Evolutionary conservation across 768 basidiomycete species (phyloP).

Genomic region (Podaxis rugospora): DNA sequence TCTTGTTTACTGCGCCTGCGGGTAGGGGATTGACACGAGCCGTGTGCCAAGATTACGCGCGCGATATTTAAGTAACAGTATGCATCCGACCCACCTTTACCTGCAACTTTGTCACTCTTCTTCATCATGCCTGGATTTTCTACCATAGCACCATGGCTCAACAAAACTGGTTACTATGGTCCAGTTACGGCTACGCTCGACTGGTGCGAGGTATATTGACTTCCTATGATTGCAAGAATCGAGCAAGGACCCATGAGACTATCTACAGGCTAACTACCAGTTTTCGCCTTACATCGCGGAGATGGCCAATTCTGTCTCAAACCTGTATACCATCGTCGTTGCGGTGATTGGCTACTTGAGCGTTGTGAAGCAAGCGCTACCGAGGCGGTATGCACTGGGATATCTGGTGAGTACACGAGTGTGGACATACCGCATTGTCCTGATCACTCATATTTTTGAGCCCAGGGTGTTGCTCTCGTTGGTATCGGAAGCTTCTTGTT

Average conservation of each 20-base stretch:
- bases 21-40: not conserved
- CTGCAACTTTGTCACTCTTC: slow-evolving; percentile 2
- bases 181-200: slow-evolving; percentile 67
- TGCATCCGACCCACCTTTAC: not conserved
- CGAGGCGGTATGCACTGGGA: slow-evolving; percentile 37
- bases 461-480: slow-evolving; percentile 61
- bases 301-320: slow-evolving; percentile 71
- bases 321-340: slow-evolving; percentile 53
- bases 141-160: slow-evolving; percentile 27
- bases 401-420: slow-evolving; percentile 29
- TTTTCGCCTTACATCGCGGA: slow-evolving; percentile 78
- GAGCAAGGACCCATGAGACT: not conserved
- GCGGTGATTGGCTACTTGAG: slow-evolving; percentile 45
- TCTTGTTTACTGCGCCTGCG: not conserved
- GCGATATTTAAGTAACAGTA: not conserved
- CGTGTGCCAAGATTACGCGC: not conserved
- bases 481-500: slow-evolving; percentile 79
- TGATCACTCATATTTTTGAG: not conserved
- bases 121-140: slow-evolving; percentile 31
- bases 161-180: slow-evolving; percentile 49
- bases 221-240: not conserved
- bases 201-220: slow-evolving; percentile 62
- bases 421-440: not conserved
- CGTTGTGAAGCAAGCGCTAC: slow-evolving; percentile 30
- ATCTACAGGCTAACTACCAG: slow-evolving; percentile 66